These are phyloP conservation scores for Mortierella sp. DNA, from an alignment of 371 early-diverging fungal species.

Conservation along the genomic window DNA sequence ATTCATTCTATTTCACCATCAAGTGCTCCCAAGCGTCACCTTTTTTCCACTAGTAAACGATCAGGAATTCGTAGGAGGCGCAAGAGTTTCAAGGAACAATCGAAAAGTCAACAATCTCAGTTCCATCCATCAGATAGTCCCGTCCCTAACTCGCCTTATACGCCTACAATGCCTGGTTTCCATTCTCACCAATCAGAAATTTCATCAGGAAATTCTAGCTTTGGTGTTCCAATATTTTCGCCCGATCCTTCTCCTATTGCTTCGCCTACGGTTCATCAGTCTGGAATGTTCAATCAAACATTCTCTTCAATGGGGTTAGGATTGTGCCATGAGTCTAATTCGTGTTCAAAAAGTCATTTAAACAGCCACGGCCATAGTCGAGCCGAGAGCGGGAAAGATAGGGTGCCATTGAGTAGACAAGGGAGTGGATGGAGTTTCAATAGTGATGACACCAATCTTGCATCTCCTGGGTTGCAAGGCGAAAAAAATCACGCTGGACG, in stretches of 20 bases:
- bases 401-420: conserved; percentile 38
- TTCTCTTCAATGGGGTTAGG: background rate
- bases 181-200: conserved; percentile 11
- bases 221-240: conserved; percentile 21
- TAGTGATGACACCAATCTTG: conserved; percentile 46
- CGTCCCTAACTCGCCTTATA: conserved; percentile 32
- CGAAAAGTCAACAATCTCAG: conserved; percentile 5
- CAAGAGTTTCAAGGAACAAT: conserved; percentile 43
- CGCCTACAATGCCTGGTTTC: conserved; percentile 26
- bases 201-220: conserved; percentile 3
- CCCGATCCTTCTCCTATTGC: conserved; percentile 38
- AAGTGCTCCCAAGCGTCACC: conserved; percentile 32
- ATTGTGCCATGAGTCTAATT: background rate
- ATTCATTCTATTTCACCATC: conserved; percentile 33
- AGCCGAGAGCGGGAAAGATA: conserved; percentile 1
- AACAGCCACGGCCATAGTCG: conserved; percentile 6
- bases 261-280: conserved; percentile 26
- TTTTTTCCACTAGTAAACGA: conserved; percentile 42
- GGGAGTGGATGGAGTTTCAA: conserved; percentile 54
- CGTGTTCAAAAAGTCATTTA: conserved; percentile 6
- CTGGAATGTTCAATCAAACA: conserved; percentile 25
- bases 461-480: conserved; percentile 33
- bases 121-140: conserved; percentile 31
- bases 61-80: conserved; percentile 43
- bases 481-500: conserved; percentile 27